These are phyloP conservation scores for Scutellaria baicalensis DNA, from an alignment of 257 asterid genomes.

Conservation along the genomic window DNA sequence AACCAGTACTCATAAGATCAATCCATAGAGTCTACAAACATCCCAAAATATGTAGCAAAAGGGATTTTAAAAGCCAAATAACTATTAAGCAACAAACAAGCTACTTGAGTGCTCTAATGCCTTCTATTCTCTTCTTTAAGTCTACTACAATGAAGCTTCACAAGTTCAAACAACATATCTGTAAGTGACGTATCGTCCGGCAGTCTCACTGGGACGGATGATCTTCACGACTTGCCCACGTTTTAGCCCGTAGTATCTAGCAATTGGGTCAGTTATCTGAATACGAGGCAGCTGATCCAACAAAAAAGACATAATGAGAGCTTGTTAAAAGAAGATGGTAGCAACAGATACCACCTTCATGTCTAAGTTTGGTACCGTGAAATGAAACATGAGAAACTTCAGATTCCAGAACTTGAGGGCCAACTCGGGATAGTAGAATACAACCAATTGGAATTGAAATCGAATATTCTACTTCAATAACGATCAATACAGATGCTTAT, in stretches of 20 bases:
- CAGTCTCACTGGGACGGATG: constrained; percentile 87
- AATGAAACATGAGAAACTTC: not conserved
- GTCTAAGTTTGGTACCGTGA: not conserved
- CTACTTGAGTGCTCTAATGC: not conserved
- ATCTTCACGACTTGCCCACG: constrained; percentile 82
- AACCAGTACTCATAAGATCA: not conserved
- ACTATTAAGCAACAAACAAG: not conserved
- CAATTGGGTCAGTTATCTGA: constrained; percentile 70
- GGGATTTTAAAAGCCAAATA: not conserved
- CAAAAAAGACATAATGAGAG: not conserved
- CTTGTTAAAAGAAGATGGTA: not conserved
- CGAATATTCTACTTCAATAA: no score
- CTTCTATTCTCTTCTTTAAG: not conserved
- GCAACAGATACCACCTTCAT: not conserved
- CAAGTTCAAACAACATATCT: constrained; percentile 54
- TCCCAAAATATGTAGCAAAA: not conserved
- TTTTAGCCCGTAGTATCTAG: constrained; percentile 71
- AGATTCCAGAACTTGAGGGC: not conserved
- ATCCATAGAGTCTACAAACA: not conserved
- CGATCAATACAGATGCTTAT: not conserved
- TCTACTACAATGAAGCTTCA: not conserved
- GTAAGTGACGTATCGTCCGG: constrained; percentile 76
- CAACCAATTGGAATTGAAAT: no score
- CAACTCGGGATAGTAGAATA: no score
- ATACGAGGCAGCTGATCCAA: constrained; percentile 65